Base-by-base conservation (phyloP, 2,329 filamentous ascomycete species). In the Xylaria hypoxylon region DNA sequence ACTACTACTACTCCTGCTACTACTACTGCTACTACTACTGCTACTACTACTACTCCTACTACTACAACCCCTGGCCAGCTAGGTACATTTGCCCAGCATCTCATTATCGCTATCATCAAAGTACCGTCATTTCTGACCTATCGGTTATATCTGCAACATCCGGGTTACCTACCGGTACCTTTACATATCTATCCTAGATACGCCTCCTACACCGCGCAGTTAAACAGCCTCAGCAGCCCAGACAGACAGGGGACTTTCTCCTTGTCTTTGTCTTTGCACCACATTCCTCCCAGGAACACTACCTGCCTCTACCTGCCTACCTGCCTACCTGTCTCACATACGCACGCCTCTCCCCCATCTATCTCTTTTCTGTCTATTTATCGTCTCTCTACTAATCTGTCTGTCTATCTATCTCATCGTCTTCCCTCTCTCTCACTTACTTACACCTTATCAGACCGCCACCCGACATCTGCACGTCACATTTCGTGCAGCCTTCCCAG, bases 401-500 rank as follows among this genome's bases (percentile, higher is more conserved):
- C 11, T 28, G 31, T 60, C 24, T 59, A 58, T 57, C 58, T 61
- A 51, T 53, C 42, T 35, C 42, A 31, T 60, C 33, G 35, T 35
- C 28, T 35, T 44, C 31, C 42, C 56, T 59, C 56, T 64, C 57
- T 48, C 28, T 38, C 57, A 40, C 35, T 26, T 52, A 42, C 47
- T 28, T 53, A 42, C 19, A 33, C 45, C 61, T 68, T 64, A 68
- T 68, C 65, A 31, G 61, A 15, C 47, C 44, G 56, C 65, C 61
- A 65, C 65, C 57, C 65, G 42, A 40, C 62, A 61, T 62, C 62
- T 68, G 65, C 62, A 68, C 61, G 57, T 68, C 62, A 68, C 52
- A 62, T 57, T 67, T 57, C 38, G 61, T 60, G 60, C 61, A 60
- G 60, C 61, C 56, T 64, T 53, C 40, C 62, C 35, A 57, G 38